Percentiles rank a stretch among this genome's conserved stretches.
phyloP scores from a whole-genome alignment of 139 green algal genomes.

The Zygnema circumcarinatum region DNA sequence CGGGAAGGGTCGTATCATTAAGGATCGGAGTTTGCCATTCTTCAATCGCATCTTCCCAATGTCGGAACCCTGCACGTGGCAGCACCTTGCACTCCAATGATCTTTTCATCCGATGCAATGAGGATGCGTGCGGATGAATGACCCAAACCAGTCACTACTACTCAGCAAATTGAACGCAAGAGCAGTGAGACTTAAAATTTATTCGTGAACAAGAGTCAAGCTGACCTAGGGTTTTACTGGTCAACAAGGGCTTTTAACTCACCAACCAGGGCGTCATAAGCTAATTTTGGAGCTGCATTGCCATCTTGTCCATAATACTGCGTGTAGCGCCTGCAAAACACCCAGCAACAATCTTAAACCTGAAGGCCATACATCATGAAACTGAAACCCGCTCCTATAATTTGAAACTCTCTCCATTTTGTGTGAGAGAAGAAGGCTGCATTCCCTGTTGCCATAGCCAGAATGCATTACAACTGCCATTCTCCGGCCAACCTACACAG shows the following conservation, averaged over 20 bases:
- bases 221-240: background rate
- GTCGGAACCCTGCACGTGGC: conserved; percentile 45
- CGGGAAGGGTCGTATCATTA: conserved; percentile 32
- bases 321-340: conserved; percentile 56
- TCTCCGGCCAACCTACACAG: no score
- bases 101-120: no score
- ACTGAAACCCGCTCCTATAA: no score
- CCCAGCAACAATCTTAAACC: background rate
- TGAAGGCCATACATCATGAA: background rate
- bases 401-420: no score
- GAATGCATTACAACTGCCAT: background rate
- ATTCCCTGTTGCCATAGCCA: no score
- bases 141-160: no score
- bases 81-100: no score
- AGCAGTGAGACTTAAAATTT: no score
- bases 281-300: conserved; percentile 45
- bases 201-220: no score
- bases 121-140: no score
- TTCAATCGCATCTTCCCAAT: conserved; percentile 58
- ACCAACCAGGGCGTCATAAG: conserved; percentile 43
- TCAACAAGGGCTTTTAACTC: background rate
- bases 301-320: conserved; percentile 54
- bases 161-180: no score
- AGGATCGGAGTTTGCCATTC: conserved; percentile 53
- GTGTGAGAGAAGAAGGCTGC: no score